Conservation (phyloP, 352 stramenopile species). For the Phytophthora kernoviae region DNA sequence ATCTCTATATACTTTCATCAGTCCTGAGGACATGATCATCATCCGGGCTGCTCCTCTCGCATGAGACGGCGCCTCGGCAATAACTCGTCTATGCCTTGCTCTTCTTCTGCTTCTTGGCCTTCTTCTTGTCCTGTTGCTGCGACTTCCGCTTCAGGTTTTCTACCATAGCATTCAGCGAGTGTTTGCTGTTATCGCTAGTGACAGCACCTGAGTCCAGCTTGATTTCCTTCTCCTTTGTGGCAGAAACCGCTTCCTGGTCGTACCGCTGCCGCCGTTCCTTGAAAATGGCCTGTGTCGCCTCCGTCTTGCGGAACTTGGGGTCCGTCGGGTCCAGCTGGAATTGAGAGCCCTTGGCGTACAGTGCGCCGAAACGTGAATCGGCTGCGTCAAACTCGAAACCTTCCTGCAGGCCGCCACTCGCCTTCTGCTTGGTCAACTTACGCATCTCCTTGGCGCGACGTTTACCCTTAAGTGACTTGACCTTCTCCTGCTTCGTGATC, state of each 20-base stretch:
- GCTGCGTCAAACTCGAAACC: constrained; percentile 77
- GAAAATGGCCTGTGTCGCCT: constrained; percentile 82
- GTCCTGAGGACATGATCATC: neutral
- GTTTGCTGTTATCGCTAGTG: constrained; percentile 29
- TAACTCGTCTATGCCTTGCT: constrained; percentile 33
- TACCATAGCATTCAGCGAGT: constrained; percentile 70
- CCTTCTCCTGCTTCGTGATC: constrained; percentile 75
- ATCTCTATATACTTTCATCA: constrained; percentile 17
- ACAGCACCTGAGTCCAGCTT: constrained; percentile 14
- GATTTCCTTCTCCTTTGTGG: constrained; percentile 1
- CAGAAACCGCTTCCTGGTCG: constrained; percentile 28
- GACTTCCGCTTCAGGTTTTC: constrained; percentile 87
- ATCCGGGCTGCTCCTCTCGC: neutral
- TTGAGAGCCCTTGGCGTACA: constrained; percentile 78
- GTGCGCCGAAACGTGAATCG: constrained; percentile 74
- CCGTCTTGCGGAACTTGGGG: constrained; percentile 84
- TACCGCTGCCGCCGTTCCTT: constrained; percentile 75
- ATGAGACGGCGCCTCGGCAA: too few species aligned
- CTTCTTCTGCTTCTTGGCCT: constrained; percentile 66
- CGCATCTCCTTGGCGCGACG: constrained; percentile 77
- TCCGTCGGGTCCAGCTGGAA: constrained; percentile 88
- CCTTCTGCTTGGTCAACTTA: constrained; percentile 63
- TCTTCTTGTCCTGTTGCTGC: constrained; percentile 44
- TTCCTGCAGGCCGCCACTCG: constrained; percentile 60
- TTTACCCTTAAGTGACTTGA: constrained; percentile 79